Evolutionary conservation across 2,329 filamentous ascomycete species (phyloP).

Genomic region (Elsinoe necatrix): DNA sequence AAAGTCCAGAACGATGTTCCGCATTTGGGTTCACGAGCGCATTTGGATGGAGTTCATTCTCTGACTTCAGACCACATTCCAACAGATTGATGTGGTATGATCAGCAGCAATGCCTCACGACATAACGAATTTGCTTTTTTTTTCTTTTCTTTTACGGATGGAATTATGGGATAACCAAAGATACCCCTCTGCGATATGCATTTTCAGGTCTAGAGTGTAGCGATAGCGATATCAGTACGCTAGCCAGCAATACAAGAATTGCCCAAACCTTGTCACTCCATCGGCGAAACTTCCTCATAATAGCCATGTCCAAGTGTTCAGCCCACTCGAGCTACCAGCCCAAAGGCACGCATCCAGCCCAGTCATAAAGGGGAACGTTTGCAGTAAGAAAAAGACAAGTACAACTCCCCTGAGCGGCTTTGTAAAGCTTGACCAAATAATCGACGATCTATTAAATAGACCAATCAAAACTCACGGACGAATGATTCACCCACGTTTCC

Average conservation of each 20-base stretch:
- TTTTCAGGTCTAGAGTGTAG: too few relatives aligned
- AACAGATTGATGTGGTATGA: slow-evolving; percentile 2
- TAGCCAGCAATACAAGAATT: background rate
- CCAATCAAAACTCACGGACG: background rate
- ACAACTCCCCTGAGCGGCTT: background rate
- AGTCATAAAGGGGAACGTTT: background rate
- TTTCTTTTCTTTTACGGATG: background rate
- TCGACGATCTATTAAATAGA: background rate
- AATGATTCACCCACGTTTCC: background rate
- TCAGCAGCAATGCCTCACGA: slow-evolving; percentile 4
- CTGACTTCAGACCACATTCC: background rate
- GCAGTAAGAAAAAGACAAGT: background rate
- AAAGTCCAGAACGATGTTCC: background rate
- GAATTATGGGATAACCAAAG: background rate
- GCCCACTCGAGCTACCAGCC: too few relatives aligned
- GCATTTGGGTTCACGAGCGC: slow-evolving; percentile 4
- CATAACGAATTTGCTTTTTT: background rate
- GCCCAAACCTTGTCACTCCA: background rate
- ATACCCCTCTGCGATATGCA: background rate
- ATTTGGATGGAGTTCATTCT: background rate
- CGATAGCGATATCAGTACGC: background rate
- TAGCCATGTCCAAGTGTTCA: background rate
- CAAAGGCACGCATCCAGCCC: background rate
- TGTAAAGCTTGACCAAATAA: background rate
- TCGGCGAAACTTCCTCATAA: background rate